Conservation (phyloP, 768 basidiomycete genomes). For the Pisolithus marmoratus region DNA sequence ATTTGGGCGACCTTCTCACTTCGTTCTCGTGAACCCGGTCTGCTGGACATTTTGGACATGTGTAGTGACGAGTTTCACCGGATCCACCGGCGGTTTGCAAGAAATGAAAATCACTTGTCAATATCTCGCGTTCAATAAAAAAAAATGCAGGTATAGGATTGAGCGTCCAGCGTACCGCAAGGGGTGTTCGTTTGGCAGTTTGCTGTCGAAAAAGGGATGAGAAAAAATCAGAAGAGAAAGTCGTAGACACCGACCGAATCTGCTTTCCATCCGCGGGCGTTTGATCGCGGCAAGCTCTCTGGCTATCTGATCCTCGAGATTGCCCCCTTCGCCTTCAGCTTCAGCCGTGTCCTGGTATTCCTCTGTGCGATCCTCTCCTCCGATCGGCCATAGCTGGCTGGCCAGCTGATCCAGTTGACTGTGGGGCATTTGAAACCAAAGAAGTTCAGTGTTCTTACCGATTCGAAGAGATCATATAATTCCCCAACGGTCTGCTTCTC, state of each 20-base stretch:
- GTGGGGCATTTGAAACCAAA: constrained; percentile 1
- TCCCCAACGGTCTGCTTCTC: constrained; percentile 76
- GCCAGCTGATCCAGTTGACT: constrained; percentile 47
- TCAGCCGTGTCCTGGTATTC: constrained; percentile 27
- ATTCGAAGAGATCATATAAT: constrained; percentile 72
- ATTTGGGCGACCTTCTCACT: constrained; percentile 35
- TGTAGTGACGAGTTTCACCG: constrained; percentile 60
- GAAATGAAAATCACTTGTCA: constrained; percentile 70
- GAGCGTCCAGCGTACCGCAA: constrained; percentile 45
- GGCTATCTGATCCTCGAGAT: constrained; percentile 66
- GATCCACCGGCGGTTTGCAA: constrained; percentile 72
- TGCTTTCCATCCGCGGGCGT: constrained; percentile 52
- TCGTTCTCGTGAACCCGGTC: constrained; percentile 61
- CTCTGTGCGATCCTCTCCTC: constrained; percentile 19
- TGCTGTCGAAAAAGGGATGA: constrained; percentile 32
- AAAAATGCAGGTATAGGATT: neutral
- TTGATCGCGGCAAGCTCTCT: constrained; percentile 70
- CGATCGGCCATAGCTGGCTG: constrained; percentile 62
- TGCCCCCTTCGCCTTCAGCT: constrained; percentile 36
- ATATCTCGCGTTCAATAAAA: neutral
- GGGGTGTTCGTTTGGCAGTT: constrained; percentile 77
- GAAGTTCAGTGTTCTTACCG: constrained; percentile 38
- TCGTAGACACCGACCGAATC: constrained; percentile 49
- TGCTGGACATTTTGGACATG: constrained; percentile 57
- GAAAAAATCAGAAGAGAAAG: neutral